These are phyloP conservation scores for Silene vulgaris DNA, from an alignment of 179 eudicot genomes.

Conservation along the genomic window DNA sequence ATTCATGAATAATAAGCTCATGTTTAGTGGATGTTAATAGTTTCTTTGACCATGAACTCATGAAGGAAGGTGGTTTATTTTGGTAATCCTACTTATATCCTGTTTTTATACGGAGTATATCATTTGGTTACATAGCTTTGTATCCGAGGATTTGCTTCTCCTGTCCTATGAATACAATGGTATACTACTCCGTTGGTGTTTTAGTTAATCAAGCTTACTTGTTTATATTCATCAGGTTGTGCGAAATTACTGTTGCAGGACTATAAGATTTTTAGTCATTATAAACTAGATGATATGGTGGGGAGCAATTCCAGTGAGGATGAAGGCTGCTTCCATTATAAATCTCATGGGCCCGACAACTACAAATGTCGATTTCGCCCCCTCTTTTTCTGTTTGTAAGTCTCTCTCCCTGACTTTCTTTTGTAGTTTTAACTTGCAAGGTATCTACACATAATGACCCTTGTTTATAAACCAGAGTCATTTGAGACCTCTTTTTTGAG, in stretches of 20 bases:
- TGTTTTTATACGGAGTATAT: not conserved
- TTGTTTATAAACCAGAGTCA: conserved; percentile 19
- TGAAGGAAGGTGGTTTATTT: too few species aligned
- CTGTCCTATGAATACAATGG: not conserved
- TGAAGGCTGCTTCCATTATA: conserved; percentile 62
- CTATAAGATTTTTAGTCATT: conserved; percentile 6
- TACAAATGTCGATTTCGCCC: conserved; percentile 27
- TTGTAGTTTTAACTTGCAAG: conserved; percentile 21
- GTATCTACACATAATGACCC: conserved; percentile 23
- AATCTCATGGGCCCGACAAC: conserved; percentile 35
- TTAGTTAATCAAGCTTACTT: conserved; percentile 11
- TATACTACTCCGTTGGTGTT: not conserved
- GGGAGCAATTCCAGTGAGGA: conserved; percentile 62
- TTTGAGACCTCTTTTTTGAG: conserved; percentile 18
- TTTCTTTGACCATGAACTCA: not conserved
- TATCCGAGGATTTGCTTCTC: not conserved
- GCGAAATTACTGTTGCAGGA: conserved; percentile 11
- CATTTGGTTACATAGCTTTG: not conserved
- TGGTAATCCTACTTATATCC: not conserved
- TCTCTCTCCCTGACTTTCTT: conserved; percentile 26
- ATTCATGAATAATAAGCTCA: not conserved
- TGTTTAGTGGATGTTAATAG: conserved; percentile 7
- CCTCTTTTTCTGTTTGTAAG: conserved; percentile 33
- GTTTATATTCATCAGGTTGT: conserved; percentile 5
- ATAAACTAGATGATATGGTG: conserved; percentile 27